These are phyloP conservation scores for Castanopsis chinensis DNA, from an alignment of 306 rosid species.

Conservation along the genomic window DNA sequence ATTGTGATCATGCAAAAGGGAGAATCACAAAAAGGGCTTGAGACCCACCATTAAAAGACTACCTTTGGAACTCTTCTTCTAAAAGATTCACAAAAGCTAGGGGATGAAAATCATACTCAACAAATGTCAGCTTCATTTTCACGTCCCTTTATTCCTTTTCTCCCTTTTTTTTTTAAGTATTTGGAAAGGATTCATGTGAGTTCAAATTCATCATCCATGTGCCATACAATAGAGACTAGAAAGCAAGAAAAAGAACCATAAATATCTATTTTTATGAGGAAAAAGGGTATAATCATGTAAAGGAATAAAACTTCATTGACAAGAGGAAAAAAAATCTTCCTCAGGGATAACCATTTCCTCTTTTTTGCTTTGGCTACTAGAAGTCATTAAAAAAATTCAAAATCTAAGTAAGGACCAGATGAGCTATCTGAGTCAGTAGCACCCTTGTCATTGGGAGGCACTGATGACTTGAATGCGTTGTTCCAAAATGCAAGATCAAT, in stretches of 20 bases:
- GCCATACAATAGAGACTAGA: neutral
- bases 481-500: constrained; percentile 36
- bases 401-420: constrained; percentile 58
- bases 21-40: constrained; percentile 29
- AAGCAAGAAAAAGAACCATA: neutral
- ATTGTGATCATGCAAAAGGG: constrained; percentile 17
- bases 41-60: constrained; percentile 7
- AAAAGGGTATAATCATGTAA: neutral
- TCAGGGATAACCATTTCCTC: constrained; percentile 5
- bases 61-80: neutral
- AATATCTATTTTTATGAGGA: neutral
- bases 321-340: constrained; percentile 24
- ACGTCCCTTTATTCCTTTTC: constrained; percentile 1
- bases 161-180: neutral
- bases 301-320: constrained; percentile 22
- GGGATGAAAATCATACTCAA: neutral
- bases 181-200: neutral
- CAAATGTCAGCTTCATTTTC: neutral
- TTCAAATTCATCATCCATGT: neutral
- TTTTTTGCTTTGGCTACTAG: neutral
- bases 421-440: constrained; percentile 41
- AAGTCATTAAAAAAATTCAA: constrained; percentile 50
- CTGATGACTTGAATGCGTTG: constrained; percentile 24
- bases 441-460: constrained; percentile 29
- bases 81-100: constrained; percentile 3